Percentiles rank a stretch among this genome's conserved stretches.
Evolutionary conservation across 2,329 filamentous ascomycete genomes (phyloP).

Genomic region (Fusarium goolgardi): DNA sequence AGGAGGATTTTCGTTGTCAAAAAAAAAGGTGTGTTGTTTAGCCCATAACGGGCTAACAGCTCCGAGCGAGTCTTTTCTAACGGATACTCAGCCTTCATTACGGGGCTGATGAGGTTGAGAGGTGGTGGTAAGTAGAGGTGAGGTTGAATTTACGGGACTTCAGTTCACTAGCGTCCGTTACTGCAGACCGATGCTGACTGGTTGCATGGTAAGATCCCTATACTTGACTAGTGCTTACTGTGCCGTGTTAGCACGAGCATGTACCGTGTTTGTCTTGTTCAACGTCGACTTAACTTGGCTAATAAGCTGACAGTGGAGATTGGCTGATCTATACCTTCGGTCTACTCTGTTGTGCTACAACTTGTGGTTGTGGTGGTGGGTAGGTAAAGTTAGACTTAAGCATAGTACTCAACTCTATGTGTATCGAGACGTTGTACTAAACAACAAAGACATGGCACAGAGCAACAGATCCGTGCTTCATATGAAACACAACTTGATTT

Average conservation of each 20-base stretch:
- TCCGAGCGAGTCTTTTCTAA: slow-evolving; percentile 5
- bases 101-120: neutral
- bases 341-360: neutral
- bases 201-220: slow-evolving; percentile 11
- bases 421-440: slow-evolving; percentile 1
- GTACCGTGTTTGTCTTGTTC: slow-evolving; percentile 3
- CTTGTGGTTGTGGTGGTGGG: slow-evolving; percentile 1
- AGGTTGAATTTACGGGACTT: slow-evolving; percentile 16
- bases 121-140: slow-evolving; percentile 6
- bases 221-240: slow-evolving; percentile 32
- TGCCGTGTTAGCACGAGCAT: slow-evolving; percentile 9
- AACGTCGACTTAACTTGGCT: slow-evolving; percentile 4
- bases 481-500: neutral
- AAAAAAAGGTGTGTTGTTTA: neutral
- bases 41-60: slow-evolving; percentile 16
- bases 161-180: slow-evolving; percentile 22
- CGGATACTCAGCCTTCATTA: slow-evolving; percentile 21
- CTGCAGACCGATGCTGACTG: slow-evolving; percentile 29
- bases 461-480: neutral
- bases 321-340: neutral
- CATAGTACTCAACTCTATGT: slow-evolving; percentile 30
- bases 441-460: slow-evolving; percentile 3
- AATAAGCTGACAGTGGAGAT: slow-evolving; percentile 34
- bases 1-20: neutral
- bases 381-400: slow-evolving; percentile 18